Conservation (phyloP, 306 rosid genomes). For the Malus sieversii region DNA sequence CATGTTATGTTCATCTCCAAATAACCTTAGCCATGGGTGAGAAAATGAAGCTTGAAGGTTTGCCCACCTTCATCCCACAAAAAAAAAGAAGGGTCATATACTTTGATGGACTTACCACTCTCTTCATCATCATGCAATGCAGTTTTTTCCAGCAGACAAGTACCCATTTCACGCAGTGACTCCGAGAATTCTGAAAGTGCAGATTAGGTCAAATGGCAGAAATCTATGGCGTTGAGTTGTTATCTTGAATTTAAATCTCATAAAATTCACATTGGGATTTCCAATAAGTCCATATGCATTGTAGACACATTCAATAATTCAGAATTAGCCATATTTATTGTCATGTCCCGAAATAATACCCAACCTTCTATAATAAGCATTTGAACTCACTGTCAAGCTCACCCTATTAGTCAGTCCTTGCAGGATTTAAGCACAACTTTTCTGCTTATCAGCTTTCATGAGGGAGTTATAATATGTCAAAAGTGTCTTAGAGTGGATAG, state of each 20-base stretch:
- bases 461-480: background rate
- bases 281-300: background rate
- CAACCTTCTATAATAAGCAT: background rate
- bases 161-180: conserved; percentile 81
- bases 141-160: conserved; percentile 61
- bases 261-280: background rate
- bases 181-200: conserved; percentile 74
- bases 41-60: background rate
- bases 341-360: background rate
- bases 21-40: background rate
- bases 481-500: background rate
- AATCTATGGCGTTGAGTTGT: background rate
- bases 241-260: background rate
- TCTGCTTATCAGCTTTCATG: background rate
- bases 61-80: conserved; percentile 28
- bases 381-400: background rate
- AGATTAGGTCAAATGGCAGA: background rate
- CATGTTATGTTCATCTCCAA: background rate
- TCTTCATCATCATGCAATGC: conserved; percentile 45
- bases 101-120: conserved; percentile 36
- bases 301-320: background rate
- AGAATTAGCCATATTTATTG: background rate
- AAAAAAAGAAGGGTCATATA: background rate
- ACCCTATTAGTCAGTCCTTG: background rate
- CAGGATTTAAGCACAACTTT: background rate